Base-by-base conservation (phyloP, 768 basidiomycete species). In the Amanita fuliginea region DNA sequence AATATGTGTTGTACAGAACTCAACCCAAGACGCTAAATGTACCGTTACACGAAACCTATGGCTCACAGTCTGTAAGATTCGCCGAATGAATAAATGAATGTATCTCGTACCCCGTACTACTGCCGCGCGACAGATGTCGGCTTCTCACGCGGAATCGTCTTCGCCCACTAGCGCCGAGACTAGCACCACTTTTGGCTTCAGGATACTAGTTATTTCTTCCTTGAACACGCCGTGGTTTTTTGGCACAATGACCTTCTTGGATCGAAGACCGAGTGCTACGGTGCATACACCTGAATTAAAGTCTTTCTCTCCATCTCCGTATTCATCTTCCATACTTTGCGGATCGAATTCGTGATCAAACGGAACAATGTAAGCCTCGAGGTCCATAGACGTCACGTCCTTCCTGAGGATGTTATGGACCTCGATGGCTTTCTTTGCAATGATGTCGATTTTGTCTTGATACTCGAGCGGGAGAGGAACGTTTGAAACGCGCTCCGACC, bases 361-460 rank as follows among this genome's bases (percentile, higher is more conserved):
- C 1, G 62, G 52, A 37, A 71, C 67, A 40, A 73, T 71, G 8
- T 75, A 56, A n/a, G 73, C 67, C 57, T 78, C 74, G 52, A 82
- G 56, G 54, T 81, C 80, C 46, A 71, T 73, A 2, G 71, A 75
- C 2, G 76, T 76, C 42, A 83, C 65, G 37, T 74, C 75, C 59
- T 79, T 75, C 0, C 78, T 77, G 46, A 80, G 71, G 9, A 72
- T 73, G 56, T 73, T 75, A 54, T 79, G 78, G 51, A 82, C 60
- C 5, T 67, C 65, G 13, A 49, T 8, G 16, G 48, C 41, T 34
- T 33, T 28, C 11, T 22, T 34, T 4, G 24, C 26, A 10, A 49
- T 28, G 19, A 19, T 18, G 14, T 26, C 26, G 16, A 49, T 33
- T 35, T 34, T 49, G 14, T 49, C 48, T 18, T 35, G 18, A 11